phyloP scores from a whole-genome alignment of 352 stramenopile species.

The Lagenidium sp. region DNA sequence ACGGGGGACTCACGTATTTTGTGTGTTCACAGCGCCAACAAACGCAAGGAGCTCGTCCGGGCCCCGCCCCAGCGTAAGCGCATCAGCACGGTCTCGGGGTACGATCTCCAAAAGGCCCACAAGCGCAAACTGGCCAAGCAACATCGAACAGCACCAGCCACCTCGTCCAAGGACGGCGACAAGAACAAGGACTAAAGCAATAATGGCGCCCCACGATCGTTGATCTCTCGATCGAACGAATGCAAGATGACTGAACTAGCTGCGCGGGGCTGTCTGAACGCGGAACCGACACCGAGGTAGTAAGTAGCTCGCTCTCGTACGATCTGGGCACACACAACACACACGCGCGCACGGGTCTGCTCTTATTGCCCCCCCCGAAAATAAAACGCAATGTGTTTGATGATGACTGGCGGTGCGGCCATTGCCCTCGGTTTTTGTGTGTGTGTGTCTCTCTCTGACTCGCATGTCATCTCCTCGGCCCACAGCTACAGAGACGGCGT shows the following conservation, averaged over 20 bases:
- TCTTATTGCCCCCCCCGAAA: no score
- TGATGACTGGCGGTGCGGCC: no score
- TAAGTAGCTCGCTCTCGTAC: no score
- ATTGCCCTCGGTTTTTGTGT: neutral
- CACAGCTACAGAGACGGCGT: neutral
- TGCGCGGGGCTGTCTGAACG: no score
- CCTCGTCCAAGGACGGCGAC: neutral
- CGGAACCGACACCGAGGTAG: no score
- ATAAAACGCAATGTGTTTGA: no score
- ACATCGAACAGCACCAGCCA: no score
- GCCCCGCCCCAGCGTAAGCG: conserved; percentile 55
- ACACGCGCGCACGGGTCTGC: no score
- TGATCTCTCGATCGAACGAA: no score
- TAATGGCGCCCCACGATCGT: neutral
- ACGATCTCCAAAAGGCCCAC: conserved; percentile 80
- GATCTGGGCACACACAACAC: no score
- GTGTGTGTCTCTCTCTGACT: neutral
- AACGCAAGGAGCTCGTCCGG: conserved; percentile 79
- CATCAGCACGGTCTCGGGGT: conserved; percentile 82
- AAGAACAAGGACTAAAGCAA: conserved; percentile 1
- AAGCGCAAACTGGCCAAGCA: conserved; percentile 49
- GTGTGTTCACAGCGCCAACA: conserved; percentile 28
- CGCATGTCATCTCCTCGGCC: neutral
- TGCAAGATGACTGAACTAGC: no score
- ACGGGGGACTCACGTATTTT: neutral